Evolutionary conservation across 306 rosid genomes (phyloP).

Genomic region (Begonia fuchsioides): DNA sequence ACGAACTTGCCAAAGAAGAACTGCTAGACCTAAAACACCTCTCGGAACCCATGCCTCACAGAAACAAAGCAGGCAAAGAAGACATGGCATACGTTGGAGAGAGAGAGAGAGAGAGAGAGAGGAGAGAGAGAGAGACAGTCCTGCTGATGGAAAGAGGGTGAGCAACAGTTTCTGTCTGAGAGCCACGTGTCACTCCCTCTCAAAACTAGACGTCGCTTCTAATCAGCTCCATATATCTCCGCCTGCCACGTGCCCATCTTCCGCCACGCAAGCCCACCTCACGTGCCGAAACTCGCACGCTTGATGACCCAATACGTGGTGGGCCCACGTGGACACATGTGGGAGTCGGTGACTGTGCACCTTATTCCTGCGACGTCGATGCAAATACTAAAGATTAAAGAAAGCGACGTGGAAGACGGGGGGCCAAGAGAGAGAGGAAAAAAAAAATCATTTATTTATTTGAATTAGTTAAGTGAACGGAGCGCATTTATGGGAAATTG

Average conservation of each 20-base stretch:
- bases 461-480: too few relatives aligned
- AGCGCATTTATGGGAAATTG: too few relatives aligned
- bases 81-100: neutral
- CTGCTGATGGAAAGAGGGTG: neutral
- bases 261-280: constrained; percentile 28
- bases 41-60: constrained; percentile 15
- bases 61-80: neutral
- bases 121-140: constrained; percentile 1
- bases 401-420: neutral
- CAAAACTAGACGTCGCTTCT: constrained; percentile 24
- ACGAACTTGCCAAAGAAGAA: constrained; percentile 11
- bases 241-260: constrained; percentile 36
- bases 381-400: neutral
- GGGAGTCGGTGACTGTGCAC: neutral
- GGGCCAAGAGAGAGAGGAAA: neutral
- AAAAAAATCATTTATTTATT: neutral
- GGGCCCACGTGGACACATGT: neutral
- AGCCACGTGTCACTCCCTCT: constrained; percentile 57
- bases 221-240: constrained; percentile 26
- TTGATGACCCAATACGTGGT: neutral
- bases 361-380: neutral
- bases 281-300: constrained; percentile 11
- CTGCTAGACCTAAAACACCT: constrained; percentile 15
- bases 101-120: neutral
- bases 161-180: constrained; percentile 7